Conservation (phyloP, 371 early-diverging fungal genomes). For the Dichotomocladium elegans region DNA sequence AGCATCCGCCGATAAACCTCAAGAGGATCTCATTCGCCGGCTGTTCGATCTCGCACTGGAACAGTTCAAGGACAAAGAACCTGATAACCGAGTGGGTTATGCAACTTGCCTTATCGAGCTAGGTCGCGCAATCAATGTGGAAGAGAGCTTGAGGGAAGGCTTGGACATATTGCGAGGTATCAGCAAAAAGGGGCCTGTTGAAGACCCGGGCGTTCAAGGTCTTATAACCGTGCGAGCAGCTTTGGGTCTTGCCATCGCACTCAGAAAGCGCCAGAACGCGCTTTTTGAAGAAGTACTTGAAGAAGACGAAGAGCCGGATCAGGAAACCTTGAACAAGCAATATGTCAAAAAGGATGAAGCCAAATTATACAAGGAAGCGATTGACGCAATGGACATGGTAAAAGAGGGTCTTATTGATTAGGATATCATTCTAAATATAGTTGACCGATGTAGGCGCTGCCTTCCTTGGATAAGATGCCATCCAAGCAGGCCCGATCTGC, state of each 20-base stretch:
- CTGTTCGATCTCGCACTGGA: conserved; percentile 59
- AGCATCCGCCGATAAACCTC: conserved; percentile 8
- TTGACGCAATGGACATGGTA: conserved; percentile 23
- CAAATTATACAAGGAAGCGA: conserved; percentile 28
- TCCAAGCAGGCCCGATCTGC: conserved; percentile 8
- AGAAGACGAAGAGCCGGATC: conserved; percentile 16
- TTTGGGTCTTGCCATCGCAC: conserved; percentile 13
- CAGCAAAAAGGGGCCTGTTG: conserved; percentile 6
- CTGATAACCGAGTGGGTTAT: conserved; percentile 36
- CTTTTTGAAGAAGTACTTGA: conserved; percentile 21
- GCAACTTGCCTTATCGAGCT: conserved; percentile 39
- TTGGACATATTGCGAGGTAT: conserved; percentile 32
- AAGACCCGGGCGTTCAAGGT: neutral
- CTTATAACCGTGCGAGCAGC: conserved; percentile 23
- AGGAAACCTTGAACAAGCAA: conserved; percentile 30
- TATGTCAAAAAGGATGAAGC: conserved; percentile 22
- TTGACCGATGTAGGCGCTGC: conserved; percentile 1
- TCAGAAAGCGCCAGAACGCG: conserved; percentile 26
- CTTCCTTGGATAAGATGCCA: neutral
- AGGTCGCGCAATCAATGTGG: conserved; percentile 32
- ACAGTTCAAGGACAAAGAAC: conserved; percentile 43
- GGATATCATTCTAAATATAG: neutral
- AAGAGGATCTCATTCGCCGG: conserved; percentile 35
- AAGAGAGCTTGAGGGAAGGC: conserved; percentile 46
- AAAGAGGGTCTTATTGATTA: neutral